Evolutionary conservation across 768 basidiomycete genomes (phyloP).

Genomic region (Suillus luteus): DNA sequence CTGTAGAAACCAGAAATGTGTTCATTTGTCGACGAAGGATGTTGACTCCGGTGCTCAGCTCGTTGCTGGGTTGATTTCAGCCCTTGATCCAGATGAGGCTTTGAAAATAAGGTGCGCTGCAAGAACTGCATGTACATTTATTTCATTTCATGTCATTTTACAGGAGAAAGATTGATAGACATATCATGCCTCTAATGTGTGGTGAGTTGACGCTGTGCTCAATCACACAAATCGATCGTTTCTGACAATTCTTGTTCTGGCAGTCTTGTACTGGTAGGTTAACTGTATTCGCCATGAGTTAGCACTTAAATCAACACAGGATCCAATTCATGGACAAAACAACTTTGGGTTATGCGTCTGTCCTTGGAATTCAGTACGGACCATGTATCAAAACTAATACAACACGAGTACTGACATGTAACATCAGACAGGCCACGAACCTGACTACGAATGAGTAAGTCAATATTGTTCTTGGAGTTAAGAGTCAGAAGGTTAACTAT

Average conservation of each 20-base stretch:
- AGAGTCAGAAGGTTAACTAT: neutral
- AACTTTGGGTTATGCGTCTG: slow-evolving; percentile 59
- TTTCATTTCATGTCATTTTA: neutral
- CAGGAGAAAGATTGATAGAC: slow-evolving; percentile 59
- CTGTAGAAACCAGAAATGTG: slow-evolving; percentile 32
- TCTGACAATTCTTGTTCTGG: slow-evolving; percentile 25
- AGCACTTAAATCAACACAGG: slow-evolving; percentile 32
- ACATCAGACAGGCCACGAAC: slow-evolving; percentile 53
- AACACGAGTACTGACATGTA: neutral
- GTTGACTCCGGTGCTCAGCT: slow-evolving; percentile 63
- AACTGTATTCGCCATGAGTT: neutral
- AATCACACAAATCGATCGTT: neutral
- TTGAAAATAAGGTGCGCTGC: slow-evolving; percentile 45
- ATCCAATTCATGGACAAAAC: slow-evolving; percentile 76
- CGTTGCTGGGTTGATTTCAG: slow-evolving; percentile 39
- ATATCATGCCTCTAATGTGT: slow-evolving; percentile 65
- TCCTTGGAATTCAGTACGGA: slow-evolving; percentile 60
- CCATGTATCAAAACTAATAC: neutral
- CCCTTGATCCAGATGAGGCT: slow-evolving; percentile 51
- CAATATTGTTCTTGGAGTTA: neutral
- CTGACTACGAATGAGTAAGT: slow-evolving; percentile 62
- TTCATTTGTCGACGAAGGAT: slow-evolving; percentile 24
- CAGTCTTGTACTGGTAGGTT: slow-evolving; percentile 51
- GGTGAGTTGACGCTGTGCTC: slow-evolving; percentile 40
- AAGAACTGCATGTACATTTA: neutral